These are phyloP conservation scores for Pouteria campechiana DNA, from an alignment of 179 eudicot genomes.

Conservation along the genomic window DNA sequence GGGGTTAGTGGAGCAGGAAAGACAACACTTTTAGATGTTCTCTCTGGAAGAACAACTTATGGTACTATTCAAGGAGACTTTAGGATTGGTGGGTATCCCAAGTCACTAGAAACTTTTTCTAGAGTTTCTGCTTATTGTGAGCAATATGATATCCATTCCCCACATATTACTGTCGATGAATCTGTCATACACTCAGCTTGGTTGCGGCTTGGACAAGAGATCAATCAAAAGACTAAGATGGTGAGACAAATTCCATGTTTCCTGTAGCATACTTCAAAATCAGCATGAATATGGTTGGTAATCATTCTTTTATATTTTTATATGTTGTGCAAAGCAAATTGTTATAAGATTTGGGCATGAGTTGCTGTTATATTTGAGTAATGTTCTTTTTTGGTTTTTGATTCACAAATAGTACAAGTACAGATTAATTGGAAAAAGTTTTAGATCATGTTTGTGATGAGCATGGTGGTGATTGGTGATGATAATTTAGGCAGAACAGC, in stretches of 20 bases:
- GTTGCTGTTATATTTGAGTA: too few species aligned
- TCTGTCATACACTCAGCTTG: conserved; percentile 23
- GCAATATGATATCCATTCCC: conserved; percentile 26
- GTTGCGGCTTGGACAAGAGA: conserved; percentile 16
- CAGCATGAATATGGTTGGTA: neutral
- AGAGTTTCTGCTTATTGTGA: conserved; percentile 23
- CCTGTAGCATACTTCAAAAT: neutral
- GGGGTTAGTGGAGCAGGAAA: conserved; percentile 24
- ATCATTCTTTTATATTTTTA: neutral
- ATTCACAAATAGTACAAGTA: too few species aligned
- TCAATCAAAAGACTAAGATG: conserved; percentile 8
- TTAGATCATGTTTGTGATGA: too few species aligned
- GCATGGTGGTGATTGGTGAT: too few species aligned
- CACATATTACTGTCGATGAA: conserved; percentile 19
- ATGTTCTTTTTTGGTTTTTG: too few species aligned
- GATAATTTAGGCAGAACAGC: too few species aligned
- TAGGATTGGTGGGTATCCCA: conserved; percentile 17
- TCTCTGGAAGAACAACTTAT: conserved; percentile 21
- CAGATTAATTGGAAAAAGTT: too few species aligned
- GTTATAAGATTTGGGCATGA: too few species aligned
- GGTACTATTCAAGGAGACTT: conserved; percentile 20
- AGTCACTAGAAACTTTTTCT: conserved; percentile 22
- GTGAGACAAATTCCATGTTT: neutral
- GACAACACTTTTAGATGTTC: conserved; percentile 23
- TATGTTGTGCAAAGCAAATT: too few species aligned